Percentiles rank a stretch among this genome's conserved stretches.
Conservation (phyloP, 805 yeast species). For the Millerozyma acaciae region DNA sequence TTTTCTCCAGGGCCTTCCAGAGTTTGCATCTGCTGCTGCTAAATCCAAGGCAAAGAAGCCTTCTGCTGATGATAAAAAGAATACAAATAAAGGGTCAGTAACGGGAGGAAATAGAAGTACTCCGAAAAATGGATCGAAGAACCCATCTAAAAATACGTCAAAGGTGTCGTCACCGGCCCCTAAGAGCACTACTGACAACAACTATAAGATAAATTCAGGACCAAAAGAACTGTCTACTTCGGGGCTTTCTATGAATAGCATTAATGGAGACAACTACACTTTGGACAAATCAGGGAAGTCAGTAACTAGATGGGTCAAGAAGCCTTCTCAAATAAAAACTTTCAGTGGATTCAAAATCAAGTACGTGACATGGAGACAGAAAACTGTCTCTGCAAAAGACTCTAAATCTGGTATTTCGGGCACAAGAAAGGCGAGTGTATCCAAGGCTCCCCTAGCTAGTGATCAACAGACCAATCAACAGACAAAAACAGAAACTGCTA, state of each 20-base stretch:
- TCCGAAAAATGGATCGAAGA: constrained; percentile 2
- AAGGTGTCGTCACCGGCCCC: constrained; percentile 19
- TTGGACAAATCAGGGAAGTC: constrained; percentile 37
- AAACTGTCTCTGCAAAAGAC: constrained; percentile 7
- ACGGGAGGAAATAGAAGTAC: not conserved
- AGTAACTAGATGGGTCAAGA: constrained; percentile 31
- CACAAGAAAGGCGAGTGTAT: constrained; percentile 4
- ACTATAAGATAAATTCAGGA: constrained; percentile 34
- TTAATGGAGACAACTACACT: constrained; percentile 20
- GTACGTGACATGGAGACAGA: constrained; percentile 17
- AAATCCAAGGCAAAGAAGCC: constrained; percentile 30
- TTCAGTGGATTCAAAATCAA: constrained; percentile 40
- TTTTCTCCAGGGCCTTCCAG: constrained; percentile 32
- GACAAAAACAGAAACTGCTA: too few relatives aligned
- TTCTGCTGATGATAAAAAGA: constrained; percentile 26
- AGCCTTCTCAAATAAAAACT: constrained; percentile 34
- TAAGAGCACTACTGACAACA: constrained; percentile 9
- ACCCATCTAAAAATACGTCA: constrained; percentile 23
- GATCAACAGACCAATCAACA: too few relatives aligned
- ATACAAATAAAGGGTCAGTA: constrained; percentile 7
- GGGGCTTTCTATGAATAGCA: constrained; percentile 36
- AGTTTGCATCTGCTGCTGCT: constrained; percentile 25
- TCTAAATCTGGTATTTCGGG: constrained; percentile 9
- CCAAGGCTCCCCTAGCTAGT: not conserved
- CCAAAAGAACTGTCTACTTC: constrained; percentile 39